Base-by-base conservation (phyloP, 163 green algal genomes). In the Chloromonas sp. region DNA sequence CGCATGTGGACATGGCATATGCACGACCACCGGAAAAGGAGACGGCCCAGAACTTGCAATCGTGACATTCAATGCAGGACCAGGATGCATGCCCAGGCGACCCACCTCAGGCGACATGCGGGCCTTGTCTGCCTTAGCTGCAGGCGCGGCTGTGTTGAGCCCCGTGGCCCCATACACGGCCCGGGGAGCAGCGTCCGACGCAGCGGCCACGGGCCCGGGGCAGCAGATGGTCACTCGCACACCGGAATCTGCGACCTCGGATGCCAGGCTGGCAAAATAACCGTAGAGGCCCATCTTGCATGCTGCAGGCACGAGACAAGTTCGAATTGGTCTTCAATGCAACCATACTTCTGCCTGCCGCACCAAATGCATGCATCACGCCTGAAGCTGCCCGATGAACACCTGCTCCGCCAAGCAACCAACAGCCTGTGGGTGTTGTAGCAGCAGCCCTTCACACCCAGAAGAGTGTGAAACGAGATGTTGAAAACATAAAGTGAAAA, bases 141-240 rank as follows among this genome's bases (percentile, higher is more conserved):
- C 3, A 0, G 61, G 36, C 61, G 78, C 61, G 5, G 61, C 61
- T n/a, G 13, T 62, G 5, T 78, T 78, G 15, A 86, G n/a, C 82
- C 62, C 61, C 71, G 60, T 88, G 80, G 90, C 84, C 36, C 90
- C 92, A 83, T 91, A 96, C 71, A 97, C 91, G 0, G 87, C 81
- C 2, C 93, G 87, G 2, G 88, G 84, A 0, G 78, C 81, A 61
- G 74, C 87, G 3, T 88, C 88, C 0, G 80, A 59, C 14, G 86
- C 89, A 0, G 90, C 90, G 8, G 87, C 87, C 2, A 97, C 83
- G 1, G 95, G 95, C 0, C 95, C 95, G 0, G 95, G 95, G 85
- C 95, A 98, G 85, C 90, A 92, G 36, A 98, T 88, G 0, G 94
- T 97, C 2, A 95, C 93, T 8, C 89, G 84, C 2, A 84, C 66